Evolutionary conservation across 1,139 yeast species (phyloP), one percentile per base, ranked within the genome.

Genomic region (Spencermartinsiella ligniputridi): DNA sequence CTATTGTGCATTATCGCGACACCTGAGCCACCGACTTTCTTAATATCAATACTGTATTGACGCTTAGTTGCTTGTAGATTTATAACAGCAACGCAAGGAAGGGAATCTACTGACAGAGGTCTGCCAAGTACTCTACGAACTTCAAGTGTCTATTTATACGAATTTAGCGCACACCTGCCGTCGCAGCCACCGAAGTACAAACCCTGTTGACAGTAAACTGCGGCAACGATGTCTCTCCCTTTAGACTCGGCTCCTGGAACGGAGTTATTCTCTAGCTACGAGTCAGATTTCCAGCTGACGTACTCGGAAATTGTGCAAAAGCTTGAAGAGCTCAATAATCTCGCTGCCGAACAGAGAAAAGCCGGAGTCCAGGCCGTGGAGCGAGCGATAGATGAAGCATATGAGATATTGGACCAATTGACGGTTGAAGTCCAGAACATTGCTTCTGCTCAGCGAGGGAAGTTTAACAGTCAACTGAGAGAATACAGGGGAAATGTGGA

Each of bases 331-430:
- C 72, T 79, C n/a, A 66, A 75, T 11, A 71, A 75, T 1, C 68
- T 74, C 6, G 70, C 16, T 13, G 11, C 33, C 47, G 58, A 56
- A 27, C 60, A 55, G 24, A 53, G 58, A 39, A 54, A 52, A 42
- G 49, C 56, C 8, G 52, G 56, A 27, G 53, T 58, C 39, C 56
- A 76, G 51, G 78, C 83, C 3, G 76, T 81, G 6, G 90, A 84
- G 58, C 71, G 77, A 36, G 78, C 86, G 22, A 72, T 83, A 19
- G 95, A 85, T 56, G 95, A 87, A 60, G 84, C 88, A 27, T 74
- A 80, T 45, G 95, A 87, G 60, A 74, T 85, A 43, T 70, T 69
- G 39, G 95, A 86, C 58, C 94, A 88, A 55, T 79, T 88, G 81
- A 75, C 78, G 29, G 72, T 87, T 35, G 96, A 87, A 60, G 84